Conservation (phyloP, 1,139 yeast genomes). For the Yamadazyma atlantica region DNA sequence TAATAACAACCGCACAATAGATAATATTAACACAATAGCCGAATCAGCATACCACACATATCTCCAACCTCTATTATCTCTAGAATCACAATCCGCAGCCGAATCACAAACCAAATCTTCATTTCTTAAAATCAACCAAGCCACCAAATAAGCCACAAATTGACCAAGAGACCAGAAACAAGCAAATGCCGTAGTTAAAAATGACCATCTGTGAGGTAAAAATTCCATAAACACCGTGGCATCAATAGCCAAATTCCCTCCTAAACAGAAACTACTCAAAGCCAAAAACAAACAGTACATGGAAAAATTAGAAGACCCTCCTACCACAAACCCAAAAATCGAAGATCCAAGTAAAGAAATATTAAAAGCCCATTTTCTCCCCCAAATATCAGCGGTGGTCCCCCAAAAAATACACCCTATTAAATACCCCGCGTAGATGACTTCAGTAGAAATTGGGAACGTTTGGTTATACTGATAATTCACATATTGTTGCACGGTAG, state of each 20-base stretch:
- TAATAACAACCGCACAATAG: constrained; percentile 27
- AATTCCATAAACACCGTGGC: constrained; percentile 30
- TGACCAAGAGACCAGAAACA: constrained; percentile 40
- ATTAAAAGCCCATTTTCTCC: constrained; percentile 54
- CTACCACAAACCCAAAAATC: constrained; percentile 24
- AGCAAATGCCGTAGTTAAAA: constrained; percentile 32
- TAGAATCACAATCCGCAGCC: constrained; percentile 30
- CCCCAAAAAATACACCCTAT: constrained; percentile 57
- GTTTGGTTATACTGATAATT: constrained; percentile 23
- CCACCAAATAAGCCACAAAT: constrained; percentile 29
- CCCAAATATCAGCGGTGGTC: constrained; percentile 52
- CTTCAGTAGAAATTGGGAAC: constrained; percentile 20
- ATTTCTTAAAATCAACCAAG: constrained; percentile 28
- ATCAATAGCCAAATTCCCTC: constrained; percentile 32
- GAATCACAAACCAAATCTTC: constrained; percentile 26
- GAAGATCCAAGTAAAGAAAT: constrained; percentile 25
- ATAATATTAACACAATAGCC: constrained; percentile 28
- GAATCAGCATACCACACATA: constrained; percentile 36
- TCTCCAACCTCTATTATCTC: constrained; percentile 35
- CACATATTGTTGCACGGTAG: constrained; percentile 41
- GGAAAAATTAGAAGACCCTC: constrained; percentile 30
- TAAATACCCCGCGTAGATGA: constrained; percentile 40
- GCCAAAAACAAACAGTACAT: constrained; percentile 26
- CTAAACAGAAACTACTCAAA: constrained; percentile 25
- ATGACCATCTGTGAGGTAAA: constrained; percentile 20